phyloP scores from a whole-genome alignment of 495 filamentous ascomycete genomes.

The Staphylotrichum tortipilum region DNA sequence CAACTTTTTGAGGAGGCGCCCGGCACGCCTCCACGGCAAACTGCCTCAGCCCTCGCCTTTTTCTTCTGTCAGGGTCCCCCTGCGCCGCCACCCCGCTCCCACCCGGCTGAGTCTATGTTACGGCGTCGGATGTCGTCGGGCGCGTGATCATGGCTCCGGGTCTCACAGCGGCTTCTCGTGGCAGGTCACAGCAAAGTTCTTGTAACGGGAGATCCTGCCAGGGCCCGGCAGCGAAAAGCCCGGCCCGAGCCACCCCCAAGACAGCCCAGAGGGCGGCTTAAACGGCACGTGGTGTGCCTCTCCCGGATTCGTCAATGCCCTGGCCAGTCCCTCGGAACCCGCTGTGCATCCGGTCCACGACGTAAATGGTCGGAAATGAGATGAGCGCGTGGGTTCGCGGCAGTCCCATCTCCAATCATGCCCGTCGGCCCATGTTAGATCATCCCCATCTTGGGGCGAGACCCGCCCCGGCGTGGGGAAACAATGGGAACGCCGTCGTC shows the following conservation, averaged over 20 bases:
- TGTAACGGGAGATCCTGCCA: conserved; percentile 7
- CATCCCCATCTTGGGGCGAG: conserved; percentile 1
- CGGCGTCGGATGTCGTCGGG: conserved; percentile 6
- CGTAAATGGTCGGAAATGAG: conserved; percentile 7
- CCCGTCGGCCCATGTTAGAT: not conserved
- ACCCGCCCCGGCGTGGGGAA: conserved; percentile 6
- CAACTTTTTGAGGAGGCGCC: no score
- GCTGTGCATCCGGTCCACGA: not conserved
- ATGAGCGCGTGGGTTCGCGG: conserved; percentile 1
- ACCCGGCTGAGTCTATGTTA: not conserved
- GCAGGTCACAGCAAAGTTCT: conserved; percentile 1
- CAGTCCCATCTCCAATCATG: not conserved
- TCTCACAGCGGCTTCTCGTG: conserved; percentile 1
- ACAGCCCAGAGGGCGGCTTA: not conserved
- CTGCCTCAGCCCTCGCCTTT: no score
- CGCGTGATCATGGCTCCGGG: conserved; percentile 14
- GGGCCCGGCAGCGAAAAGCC: conserved; percentile 8
- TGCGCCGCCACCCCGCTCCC: no score
- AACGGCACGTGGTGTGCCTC: conserved; percentile 7
- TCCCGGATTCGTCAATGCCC: conserved; percentile 2
- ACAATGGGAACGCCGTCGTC: not conserved
- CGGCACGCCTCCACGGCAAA: not conserved
- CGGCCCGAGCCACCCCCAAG: conserved; percentile 7
- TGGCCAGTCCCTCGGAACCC: not conserved
- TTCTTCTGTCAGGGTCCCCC: no score